These are phyloP conservation scores for Helenozyma rhizophorensis DNA, from an alignment of 805 yeast genomes.

Conservation along the genomic window DNA sequence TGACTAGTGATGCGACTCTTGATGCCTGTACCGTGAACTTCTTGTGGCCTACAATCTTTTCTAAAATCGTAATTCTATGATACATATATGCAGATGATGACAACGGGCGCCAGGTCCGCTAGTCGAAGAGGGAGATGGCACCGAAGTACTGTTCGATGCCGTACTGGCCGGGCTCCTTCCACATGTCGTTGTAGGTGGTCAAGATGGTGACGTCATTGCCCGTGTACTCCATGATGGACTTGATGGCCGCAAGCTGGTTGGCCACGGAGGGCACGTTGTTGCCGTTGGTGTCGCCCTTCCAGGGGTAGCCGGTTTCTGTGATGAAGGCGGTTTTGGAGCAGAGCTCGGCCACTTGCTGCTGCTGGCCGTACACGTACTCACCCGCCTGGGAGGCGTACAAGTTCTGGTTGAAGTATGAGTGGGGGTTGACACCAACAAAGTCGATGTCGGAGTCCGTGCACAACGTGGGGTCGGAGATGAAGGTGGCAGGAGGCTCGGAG, in stretches of 20 bases:
- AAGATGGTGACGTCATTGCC: constrained; percentile 65
- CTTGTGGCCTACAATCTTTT: not conserved
- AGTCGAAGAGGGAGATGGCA: constrained; percentile 38
- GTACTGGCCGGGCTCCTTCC: constrained; percentile 84
- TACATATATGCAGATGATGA: not conserved
- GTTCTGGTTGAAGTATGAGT: constrained; percentile 71
- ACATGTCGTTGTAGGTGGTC: constrained; percentile 76
- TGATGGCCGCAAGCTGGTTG: constrained; percentile 70
- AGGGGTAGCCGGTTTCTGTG: constrained; percentile 90
- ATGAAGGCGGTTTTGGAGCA: constrained; percentile 59
- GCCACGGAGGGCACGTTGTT: constrained; percentile 62
- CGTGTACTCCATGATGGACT: constrained; percentile 53
- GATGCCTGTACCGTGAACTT: not conserved
- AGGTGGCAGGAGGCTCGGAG: constrained; percentile 84
- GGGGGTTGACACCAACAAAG: constrained; percentile 81
- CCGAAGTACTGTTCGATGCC: constrained; percentile 90
- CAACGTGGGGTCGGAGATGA: constrained; percentile 56
- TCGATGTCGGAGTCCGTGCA: constrained; percentile 72
- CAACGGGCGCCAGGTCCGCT: no score
- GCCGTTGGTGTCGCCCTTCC: constrained; percentile 68
- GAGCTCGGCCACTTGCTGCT: constrained; percentile 44
- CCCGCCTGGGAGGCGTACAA: constrained; percentile 69
- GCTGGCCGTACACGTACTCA: constrained; percentile 60
- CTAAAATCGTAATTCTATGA: not conserved
- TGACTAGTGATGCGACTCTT: not conserved